These are phyloP conservation scores for Phytophthora macrochlamydospora DNA, from an alignment of 352 stramenopile genomes.

Conservation along the genomic window DNA sequence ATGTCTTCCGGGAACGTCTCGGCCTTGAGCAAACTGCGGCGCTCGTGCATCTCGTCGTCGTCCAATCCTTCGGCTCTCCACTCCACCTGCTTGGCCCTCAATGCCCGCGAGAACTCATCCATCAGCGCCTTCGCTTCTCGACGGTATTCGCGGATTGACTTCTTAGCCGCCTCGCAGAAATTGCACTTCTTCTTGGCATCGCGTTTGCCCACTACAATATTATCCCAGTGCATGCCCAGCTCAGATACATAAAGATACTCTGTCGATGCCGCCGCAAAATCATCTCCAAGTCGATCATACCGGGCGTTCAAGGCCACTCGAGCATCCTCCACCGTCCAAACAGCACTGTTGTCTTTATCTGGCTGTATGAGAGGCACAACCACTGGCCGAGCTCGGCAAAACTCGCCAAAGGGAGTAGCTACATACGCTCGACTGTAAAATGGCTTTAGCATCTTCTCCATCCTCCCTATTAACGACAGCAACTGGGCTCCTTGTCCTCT, in stretches of 20 bases:
- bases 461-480: constrained; percentile 33
- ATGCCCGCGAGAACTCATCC: constrained; percentile 44
- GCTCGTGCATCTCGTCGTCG: constrained; percentile 57
- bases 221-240: constrained; percentile 60
- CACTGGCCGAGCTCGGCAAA: constrained; percentile 34
- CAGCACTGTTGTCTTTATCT: constrained; percentile 4
- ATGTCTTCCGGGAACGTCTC: constrained; percentile 55
- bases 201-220: constrained; percentile 25
- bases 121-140: constrained; percentile 41
- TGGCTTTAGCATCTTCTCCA: constrained; percentile 27
- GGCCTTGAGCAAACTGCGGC: constrained; percentile 49
- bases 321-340: constrained; percentile 38
- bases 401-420: constrained; percentile 38
- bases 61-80: constrained; percentile 49
- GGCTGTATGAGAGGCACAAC: constrained; percentile 24
- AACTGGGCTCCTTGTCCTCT: constrained; percentile 32
- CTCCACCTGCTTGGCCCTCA: constrained; percentile 36
- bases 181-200: constrained; percentile 29
- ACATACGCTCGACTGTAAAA: constrained; percentile 34
- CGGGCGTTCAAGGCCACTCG: constrained; percentile 27
- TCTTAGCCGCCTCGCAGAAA: constrained; percentile 42
- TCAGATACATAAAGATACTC: constrained; percentile 56
- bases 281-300: constrained; percentile 39
- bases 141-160: constrained; percentile 45
- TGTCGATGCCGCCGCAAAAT: constrained; percentile 30